These are phyloP conservation scores for Thelephora terrestris DNA, from an alignment of 1,284 basidiomycete species.

Conservation along the genomic window DNA sequence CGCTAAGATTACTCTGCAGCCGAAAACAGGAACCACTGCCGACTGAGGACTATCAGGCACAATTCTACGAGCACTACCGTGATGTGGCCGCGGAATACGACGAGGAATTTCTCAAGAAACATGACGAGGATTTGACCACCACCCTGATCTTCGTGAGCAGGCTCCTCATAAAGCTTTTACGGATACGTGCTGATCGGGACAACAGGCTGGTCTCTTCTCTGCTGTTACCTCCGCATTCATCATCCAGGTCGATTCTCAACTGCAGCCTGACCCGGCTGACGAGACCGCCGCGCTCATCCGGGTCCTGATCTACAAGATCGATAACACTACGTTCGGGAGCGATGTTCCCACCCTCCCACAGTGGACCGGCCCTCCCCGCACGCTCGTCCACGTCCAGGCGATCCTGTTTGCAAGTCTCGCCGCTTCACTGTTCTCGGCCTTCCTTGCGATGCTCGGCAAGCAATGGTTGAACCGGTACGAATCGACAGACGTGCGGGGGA, in stretches of 20 bases:
- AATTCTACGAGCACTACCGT: background rate
- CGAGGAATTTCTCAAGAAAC: background rate
- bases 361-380: background rate
- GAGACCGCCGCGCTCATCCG: background rate
- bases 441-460: too few species aligned
- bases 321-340: background rate
- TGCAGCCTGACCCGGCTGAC: slow-evolving; percentile 5
- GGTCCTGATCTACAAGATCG: background rate
- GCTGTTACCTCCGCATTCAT: slow-evolving; percentile 8
- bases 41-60: background rate
- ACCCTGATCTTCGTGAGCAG: slow-evolving; percentile 4
- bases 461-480: slow-evolving; percentile 2
- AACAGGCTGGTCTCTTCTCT: slow-evolving; percentile 6
- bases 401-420: background rate
- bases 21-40: too few species aligned
- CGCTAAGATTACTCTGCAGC: too few species aligned
- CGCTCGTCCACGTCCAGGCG: background rate
- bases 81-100: background rate
- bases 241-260: slow-evolving; percentile 2
- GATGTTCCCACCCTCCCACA: background rate
- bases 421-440: too few species aligned
- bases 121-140: slow-evolving; percentile 7
- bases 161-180: background rate
- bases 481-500: background rate
- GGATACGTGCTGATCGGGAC: background rate